Conservation (phyloP, 169 alveolate species). For the Eimeria tenella region DNA sequence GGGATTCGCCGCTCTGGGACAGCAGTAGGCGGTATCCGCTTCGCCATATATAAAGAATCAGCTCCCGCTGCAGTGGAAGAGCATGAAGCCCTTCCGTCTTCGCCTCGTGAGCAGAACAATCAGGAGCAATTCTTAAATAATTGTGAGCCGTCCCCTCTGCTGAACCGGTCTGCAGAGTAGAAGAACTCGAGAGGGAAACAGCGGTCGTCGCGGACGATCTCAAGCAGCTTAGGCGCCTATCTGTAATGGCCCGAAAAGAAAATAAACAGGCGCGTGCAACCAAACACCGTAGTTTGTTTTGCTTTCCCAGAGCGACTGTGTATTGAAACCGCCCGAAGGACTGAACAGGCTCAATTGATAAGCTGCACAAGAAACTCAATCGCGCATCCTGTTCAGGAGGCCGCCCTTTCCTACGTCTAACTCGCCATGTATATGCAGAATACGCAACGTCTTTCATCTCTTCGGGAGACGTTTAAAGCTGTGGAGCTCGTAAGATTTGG, state of each 20-base stretch:
- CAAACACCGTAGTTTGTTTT: no score
- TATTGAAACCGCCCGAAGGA: no score
- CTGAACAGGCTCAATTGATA: no score
- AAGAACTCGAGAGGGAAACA: constrained; percentile 51
- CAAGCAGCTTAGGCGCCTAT: constrained; percentile 33
- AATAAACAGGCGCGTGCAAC: constrained; percentile 18
- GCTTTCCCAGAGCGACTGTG: no score
- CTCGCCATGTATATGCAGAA: constrained; percentile 5
- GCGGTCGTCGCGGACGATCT: constrained; percentile 35
- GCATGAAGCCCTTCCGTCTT: neutral
- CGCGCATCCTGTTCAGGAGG: no score
- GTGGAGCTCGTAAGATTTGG: constrained; percentile 62
- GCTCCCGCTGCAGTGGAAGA: neutral
- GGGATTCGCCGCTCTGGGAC: constrained; percentile 50
- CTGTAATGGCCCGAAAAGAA: constrained; percentile 33
- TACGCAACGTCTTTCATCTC: constrained; percentile 46
- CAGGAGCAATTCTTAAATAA: no score
- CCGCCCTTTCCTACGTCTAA: neutral
- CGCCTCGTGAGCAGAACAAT: no score
- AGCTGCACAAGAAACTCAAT: no score
- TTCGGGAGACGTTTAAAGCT: constrained; percentile 56
- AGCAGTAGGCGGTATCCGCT: constrained; percentile 20
- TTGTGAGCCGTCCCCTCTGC: no score
- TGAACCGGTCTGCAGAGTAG: constrained; percentile 10
- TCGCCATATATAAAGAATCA: neutral